phyloP scores from a whole-genome alignment of 441 rosid genomes.

The Gossypium davidsonii region DNA sequence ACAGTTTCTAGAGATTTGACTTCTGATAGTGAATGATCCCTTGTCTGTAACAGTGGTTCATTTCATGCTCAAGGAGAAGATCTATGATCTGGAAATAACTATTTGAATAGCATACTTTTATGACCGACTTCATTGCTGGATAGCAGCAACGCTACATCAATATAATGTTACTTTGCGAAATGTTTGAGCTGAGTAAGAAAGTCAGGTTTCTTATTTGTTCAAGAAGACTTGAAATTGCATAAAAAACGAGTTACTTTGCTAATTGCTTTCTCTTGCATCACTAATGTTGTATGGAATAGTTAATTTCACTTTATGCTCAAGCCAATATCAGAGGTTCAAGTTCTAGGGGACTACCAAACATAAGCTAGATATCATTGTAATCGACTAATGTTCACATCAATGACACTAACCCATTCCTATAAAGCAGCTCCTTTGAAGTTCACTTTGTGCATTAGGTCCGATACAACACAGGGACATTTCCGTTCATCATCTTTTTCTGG shows the following conservation, averaged over 20 bases:
- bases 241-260: not conserved
- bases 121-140: not conserved
- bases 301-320: not conserved
- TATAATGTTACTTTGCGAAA: too few relatives aligned
- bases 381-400: not conserved
- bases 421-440: not conserved
- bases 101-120: not conserved
- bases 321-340: not conserved
- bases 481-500: too few relatives aligned
- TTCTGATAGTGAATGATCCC: not conserved
- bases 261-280: not conserved
- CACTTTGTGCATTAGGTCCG: not conserved
- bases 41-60: not conserved
- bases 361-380: not conserved
- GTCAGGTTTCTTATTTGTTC: not conserved
- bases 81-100: not conserved
- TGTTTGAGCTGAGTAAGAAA: not conserved
- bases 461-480: not conserved
- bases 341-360: not conserved
- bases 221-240: not conserved
- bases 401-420: not conserved
- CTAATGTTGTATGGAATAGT: not conserved
- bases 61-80: not conserved
- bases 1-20: not conserved
- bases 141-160: too few relatives aligned